These are phyloP conservation scores for Globisporangium cystogenes DNA, from an alignment of 352 stramenopile genomes.

Conservation along the genomic window DNA sequence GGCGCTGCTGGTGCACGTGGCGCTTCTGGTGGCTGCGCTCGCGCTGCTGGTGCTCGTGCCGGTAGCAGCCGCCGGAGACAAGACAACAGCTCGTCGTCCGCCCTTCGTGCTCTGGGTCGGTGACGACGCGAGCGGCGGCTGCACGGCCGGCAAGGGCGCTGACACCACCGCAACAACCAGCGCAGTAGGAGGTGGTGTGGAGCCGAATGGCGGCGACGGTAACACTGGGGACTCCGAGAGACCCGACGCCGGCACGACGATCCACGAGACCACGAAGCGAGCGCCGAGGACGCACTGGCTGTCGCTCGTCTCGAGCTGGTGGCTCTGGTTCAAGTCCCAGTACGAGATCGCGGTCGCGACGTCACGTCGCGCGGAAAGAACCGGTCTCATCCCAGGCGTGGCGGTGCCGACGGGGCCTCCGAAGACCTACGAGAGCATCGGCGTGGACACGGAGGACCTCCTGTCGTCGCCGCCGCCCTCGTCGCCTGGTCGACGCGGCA, in stretches of 20 bases:
- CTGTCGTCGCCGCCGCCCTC: constrained; percentile 3
- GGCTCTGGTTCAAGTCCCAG: not conserved
- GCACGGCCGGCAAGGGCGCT: not conserved
- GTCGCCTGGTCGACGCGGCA: constrained; percentile 3
- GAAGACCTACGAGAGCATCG: constrained; percentile 51
- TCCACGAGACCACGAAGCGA: not conserved
- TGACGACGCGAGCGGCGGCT: constrained; percentile 2
- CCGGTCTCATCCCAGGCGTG: not conserved
- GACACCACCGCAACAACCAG: too few species aligned
- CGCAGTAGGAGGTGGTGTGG: not conserved
- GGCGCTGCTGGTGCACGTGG: constrained; percentile 25
- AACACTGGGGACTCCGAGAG: not conserved
- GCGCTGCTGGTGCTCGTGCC: constrained; percentile 41
- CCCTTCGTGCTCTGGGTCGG: constrained; percentile 33
- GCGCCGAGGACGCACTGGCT: not conserved
- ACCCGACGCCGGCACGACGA: not conserved
- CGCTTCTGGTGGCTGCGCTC: not conserved
- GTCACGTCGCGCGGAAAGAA: not conserved
- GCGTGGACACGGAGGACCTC: constrained; percentile 29
- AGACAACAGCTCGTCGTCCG: constrained; percentile 1
- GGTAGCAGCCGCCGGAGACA: constrained; percentile 5
- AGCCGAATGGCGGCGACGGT: not conserved
- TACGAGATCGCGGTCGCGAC: not conserved
- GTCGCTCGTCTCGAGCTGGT: not conserved
- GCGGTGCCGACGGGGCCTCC: not conserved